These are phyloP conservation scores for Albizia julibrissin DNA, from an alignment of 306 rosid species.

Conservation along the genomic window DNA sequence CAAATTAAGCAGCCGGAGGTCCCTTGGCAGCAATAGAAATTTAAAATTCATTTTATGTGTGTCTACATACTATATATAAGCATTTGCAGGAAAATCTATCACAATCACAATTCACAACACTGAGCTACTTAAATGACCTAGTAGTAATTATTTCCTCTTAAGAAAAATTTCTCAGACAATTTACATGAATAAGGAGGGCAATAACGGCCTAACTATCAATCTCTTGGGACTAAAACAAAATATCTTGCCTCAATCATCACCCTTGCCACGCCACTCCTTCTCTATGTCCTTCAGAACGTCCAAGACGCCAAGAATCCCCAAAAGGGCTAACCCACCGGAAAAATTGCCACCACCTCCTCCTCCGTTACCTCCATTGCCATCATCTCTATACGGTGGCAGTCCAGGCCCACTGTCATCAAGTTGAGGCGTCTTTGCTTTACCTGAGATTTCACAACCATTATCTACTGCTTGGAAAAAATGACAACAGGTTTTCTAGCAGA, in stretches of 20 bases:
- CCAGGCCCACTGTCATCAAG: conserved; percentile 75
- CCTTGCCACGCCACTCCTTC: conserved; percentile 50
- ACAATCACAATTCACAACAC: background rate
- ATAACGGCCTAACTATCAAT: background rate
- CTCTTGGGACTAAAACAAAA: too few species aligned
- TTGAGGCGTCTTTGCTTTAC: conserved; percentile 62
- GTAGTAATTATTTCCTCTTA: background rate
- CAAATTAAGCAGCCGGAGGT: background rate
- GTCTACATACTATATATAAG: background rate
- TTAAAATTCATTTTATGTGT: background rate
- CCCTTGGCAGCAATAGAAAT: background rate
- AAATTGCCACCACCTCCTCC: conserved; percentile 80
- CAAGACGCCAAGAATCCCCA: conserved; percentile 80
- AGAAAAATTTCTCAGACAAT: background rate
- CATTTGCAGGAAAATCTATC: background rate
- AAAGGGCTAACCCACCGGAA: conserved; percentile 73
- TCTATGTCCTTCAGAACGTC: conserved; percentile 85
- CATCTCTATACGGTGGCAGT: conserved; percentile 70
- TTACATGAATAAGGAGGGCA: background rate
- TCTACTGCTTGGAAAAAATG: background rate
- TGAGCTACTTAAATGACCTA: background rate
- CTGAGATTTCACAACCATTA: conserved; percentile 54
- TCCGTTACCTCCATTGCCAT: conserved; percentile 69
- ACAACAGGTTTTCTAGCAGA: background rate
- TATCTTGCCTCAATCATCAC: conserved; percentile 30